phyloP scores from a whole-genome alignment of 176 grass and related monocot species.

The Sorghum bicolor region DNA sequence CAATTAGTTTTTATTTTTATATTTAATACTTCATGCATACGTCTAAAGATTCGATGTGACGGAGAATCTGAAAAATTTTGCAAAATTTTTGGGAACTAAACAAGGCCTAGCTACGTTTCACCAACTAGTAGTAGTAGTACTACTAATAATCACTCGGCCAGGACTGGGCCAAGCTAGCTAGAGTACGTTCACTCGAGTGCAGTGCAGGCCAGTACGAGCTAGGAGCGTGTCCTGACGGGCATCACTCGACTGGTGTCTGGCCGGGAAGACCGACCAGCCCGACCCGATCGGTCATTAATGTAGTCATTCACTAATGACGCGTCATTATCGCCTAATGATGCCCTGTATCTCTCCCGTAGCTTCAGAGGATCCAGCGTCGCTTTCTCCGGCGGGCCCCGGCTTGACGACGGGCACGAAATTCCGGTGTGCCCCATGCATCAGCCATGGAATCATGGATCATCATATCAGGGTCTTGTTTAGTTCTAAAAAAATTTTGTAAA shows the following conservation, averaged over 20 bases:
- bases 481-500: no score
- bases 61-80: no score
- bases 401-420: not conserved
- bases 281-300: not conserved
- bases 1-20: no score
- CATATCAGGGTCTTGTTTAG: no score
- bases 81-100: no score
- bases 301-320: no score
- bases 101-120: not conserved
- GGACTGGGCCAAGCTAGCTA: not conserved
- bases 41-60: no score
- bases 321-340: no score
- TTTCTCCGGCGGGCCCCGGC: slow-evolving; percentile 11
- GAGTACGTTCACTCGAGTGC: not conserved
- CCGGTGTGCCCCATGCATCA: slow-evolving; percentile 2
- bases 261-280: not conserved
- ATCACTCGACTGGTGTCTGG: not conserved
- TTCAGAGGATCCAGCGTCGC: not conserved
- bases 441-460: not conserved
- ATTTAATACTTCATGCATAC: no score
- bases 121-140: not conserved
- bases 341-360: not conserved
- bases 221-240: not conserved
- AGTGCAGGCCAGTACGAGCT: not conserved
- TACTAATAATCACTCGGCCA: not conserved